A percentile compares a stretch with the other conserved stretches of the same genome.
Conservation (phyloP, 1,284 basidiomycete species). For the Fomitopsis schrenkii region DNA sequence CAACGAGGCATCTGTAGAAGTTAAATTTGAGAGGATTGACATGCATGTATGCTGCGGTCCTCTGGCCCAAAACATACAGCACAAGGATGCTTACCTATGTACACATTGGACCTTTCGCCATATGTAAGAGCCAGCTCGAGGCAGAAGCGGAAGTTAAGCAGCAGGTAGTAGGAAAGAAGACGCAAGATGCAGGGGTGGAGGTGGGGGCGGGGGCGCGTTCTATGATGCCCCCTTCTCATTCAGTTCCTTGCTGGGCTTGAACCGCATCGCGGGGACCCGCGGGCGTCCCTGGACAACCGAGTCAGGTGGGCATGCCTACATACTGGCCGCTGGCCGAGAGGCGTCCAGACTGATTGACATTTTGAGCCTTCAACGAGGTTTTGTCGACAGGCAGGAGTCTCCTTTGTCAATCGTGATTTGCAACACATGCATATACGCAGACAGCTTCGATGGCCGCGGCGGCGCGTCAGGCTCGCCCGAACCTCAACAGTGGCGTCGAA, state of each 20-base stretch:
- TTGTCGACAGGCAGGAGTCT: too few species aligned
- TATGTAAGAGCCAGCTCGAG: background rate
- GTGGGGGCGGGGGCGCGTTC: background rate
- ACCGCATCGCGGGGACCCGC: background rate
- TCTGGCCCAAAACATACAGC: too few species aligned
- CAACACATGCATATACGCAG: too few species aligned
- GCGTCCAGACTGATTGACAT: background rate
- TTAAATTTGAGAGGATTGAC: too few species aligned
- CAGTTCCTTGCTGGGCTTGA: background rate
- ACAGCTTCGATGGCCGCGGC: too few species aligned
- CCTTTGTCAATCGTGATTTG: too few species aligned
- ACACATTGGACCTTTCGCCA: too few species aligned
- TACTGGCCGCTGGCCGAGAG: background rate
- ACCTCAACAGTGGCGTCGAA: slow-evolving; percentile 6
- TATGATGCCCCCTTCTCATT: background rate
- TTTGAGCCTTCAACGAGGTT: too few species aligned
- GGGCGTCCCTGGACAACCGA: background rate
- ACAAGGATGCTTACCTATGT: too few species aligned
- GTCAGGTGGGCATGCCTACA: background rate
- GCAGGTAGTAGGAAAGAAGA: background rate
- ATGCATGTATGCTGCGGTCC: too few species aligned
- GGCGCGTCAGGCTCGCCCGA: slow-evolving; percentile 14
- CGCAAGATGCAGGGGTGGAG: background rate
- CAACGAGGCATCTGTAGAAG: too few species aligned
- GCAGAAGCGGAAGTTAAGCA: background rate